phyloP scores from a whole-genome alignment of 352 stramenopile species.

The Pilasporangium apinafurcum region DNA sequence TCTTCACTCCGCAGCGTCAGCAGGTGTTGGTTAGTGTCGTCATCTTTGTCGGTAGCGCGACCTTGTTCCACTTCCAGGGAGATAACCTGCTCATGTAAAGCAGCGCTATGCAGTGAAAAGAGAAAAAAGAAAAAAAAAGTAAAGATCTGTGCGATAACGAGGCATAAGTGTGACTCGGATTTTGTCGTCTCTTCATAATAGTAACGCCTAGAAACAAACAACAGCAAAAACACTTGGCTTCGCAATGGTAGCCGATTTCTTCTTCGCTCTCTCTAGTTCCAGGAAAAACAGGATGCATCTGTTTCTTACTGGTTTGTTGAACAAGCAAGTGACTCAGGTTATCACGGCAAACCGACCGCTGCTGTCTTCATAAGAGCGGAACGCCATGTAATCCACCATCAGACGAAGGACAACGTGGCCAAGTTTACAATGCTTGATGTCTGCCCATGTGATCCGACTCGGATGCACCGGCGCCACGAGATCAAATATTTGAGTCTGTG shows the following conservation, averaged over 20 bases:
- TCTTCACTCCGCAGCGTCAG: conserved; percentile 69
- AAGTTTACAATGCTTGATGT: conserved; percentile 44
- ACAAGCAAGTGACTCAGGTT: neutral
- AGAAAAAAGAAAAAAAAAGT: too few relatives aligned
- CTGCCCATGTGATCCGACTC: conserved; percentile 44
- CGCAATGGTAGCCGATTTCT: too few relatives aligned
- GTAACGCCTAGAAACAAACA: too few relatives aligned
- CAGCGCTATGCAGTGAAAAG: too few relatives aligned
- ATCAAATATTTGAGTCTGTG: conserved; percentile 60
- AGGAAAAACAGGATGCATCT: too few relatives aligned
- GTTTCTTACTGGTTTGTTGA: neutral
- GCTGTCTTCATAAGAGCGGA: conserved; percentile 38
- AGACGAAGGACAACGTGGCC: conserved; percentile 40
- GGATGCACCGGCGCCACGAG: conserved; percentile 32
- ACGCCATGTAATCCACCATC: conserved; percentile 54
- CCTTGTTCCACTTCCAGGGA: conserved; percentile 77
- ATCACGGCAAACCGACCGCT: conserved; percentile 31
- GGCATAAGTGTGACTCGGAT: too few relatives aligned
- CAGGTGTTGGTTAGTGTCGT: conserved; percentile 64
- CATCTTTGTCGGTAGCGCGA: conserved; percentile 71
- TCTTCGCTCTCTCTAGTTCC: too few relatives aligned
- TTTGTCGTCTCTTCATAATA: too few relatives aligned
- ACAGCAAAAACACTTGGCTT: too few relatives aligned
- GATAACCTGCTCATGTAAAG: conserved; percentile 78
- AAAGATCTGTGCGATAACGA: too few relatives aligned